phyloP scores from a whole-genome alignment of 352 stramenopile species.

The Phytophthora palmivora region DNA sequence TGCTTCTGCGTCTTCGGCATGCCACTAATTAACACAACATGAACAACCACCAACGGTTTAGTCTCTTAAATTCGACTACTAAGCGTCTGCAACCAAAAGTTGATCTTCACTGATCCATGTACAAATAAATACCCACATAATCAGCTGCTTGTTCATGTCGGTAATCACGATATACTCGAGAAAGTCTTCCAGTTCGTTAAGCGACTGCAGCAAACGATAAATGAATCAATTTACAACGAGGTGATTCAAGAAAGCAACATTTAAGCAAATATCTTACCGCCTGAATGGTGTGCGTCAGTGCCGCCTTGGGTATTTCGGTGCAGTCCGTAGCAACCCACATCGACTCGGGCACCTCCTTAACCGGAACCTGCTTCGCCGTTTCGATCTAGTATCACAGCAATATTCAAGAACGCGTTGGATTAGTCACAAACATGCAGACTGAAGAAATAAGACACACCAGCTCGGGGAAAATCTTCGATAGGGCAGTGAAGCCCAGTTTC shows the following conservation, averaged over 20 bases:
- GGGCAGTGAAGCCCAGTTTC: constrained; percentile 70
- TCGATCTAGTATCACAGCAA: constrained; percentile 50
- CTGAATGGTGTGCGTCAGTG: constrained; percentile 59
- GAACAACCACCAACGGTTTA: constrained; percentile 1
- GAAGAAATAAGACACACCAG: constrained; percentile 43
- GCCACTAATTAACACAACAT: constrained; percentile 44
- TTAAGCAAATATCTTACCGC: constrained; percentile 28
- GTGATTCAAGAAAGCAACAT: background rate
- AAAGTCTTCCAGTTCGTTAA: constrained; percentile 72
- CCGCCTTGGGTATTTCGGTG: constrained; percentile 66
- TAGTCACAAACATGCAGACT: background rate
- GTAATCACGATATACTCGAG: constrained; percentile 83
- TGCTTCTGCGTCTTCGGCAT: constrained; percentile 71
- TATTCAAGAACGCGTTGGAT: background rate
- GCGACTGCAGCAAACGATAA: constrained; percentile 39
- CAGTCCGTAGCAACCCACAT: constrained; percentile 75
- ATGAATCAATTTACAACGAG: background rate
- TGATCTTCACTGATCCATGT: background rate
- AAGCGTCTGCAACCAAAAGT: background rate
- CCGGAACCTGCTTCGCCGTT: constrained; percentile 63
- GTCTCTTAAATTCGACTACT: constrained; percentile 1
- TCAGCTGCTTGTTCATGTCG: constrained; percentile 71
- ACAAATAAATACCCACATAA: constrained; percentile 54
- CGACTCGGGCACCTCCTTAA: constrained; percentile 62
- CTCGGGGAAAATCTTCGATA: constrained; percentile 78